Evolutionary conservation across 1,284 basidiomycete genomes (phyloP).

Genomic region (Neotropicomus parvogracilis): DNA sequence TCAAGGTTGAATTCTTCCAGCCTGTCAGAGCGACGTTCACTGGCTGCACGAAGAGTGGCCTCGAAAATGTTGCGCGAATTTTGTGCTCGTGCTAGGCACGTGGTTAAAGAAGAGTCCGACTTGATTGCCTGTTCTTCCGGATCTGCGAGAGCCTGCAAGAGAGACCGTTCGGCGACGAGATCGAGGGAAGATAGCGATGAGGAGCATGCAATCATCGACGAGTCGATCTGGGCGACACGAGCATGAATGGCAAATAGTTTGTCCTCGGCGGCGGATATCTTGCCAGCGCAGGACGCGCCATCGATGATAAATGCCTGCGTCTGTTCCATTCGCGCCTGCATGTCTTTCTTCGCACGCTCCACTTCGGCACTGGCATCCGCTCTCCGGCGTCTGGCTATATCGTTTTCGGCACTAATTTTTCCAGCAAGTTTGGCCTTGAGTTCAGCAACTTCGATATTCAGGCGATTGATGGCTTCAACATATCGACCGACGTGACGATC

Average conservation of each 20-base stretch:
- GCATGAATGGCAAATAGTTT: slow-evolving; percentile 64
- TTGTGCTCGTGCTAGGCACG: slow-evolving; percentile 62
- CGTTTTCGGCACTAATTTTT: slow-evolving; percentile 59
- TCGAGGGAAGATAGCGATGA: slow-evolving; percentile 49
- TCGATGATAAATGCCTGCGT: slow-evolving; percentile 68
- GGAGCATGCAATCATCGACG: slow-evolving; percentile 36
- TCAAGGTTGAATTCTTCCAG: slow-evolving; percentile 73
- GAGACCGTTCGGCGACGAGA: slow-evolving; percentile 67
- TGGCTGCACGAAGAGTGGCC: slow-evolving; percentile 75
- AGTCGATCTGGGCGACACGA: slow-evolving; percentile 66
- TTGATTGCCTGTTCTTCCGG: slow-evolving; percentile 70
- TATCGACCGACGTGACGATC: slow-evolving; percentile 92
- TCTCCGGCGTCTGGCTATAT: slow-evolving; percentile 60
- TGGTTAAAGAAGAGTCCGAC: slow-evolving; percentile 57
- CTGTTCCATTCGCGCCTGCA: slow-evolving; percentile 66
- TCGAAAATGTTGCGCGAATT: slow-evolving; percentile 82
- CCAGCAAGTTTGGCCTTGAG: slow-evolving; percentile 82
- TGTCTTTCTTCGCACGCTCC: slow-evolving; percentile 65
- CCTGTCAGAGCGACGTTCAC: slow-evolving; percentile 75
- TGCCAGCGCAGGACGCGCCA: slow-evolving; percentile 74
- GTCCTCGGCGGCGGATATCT: slow-evolving; percentile 70
- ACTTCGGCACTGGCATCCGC: slow-evolving; percentile 67
- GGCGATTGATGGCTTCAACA: slow-evolving; percentile 87
- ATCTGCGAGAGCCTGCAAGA: slow-evolving; percentile 65
- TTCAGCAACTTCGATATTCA: slow-evolving; percentile 80